Base-by-base conservation (phyloP, 495 filamentous ascomycete genomes). In the Penicillium manginii region DNA sequence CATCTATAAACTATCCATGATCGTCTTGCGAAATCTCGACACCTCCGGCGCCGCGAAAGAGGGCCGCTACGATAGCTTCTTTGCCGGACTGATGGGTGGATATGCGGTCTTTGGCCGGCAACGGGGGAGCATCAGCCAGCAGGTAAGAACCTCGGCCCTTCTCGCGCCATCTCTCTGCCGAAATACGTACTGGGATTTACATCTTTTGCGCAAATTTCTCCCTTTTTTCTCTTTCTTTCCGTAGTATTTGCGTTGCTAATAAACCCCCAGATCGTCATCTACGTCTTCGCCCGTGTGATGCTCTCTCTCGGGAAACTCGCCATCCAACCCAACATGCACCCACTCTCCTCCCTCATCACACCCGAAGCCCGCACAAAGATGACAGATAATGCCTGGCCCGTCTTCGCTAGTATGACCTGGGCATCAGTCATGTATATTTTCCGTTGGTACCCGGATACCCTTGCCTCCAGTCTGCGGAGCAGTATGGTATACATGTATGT, bases 401-500 rank as follows among this genome's bases (percentile, higher is more conserved):
- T 89, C 0, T 99, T 98, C 78, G 94, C 94, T 40, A 87, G 85
- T 57, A 48, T 91, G 53, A 93, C 87, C 64, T 99, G 94, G 94
- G 94, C 87, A 0, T 69, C 81, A 42, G 93, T 99, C 53, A 99
- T 99, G 94, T 94, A 92, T 74, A 73, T 98, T 39, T 99, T 96
- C 80, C 83, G 89, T 58, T 92, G 89, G 86, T 85, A 97, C 77
- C 90, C 93, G 10, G 91, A 94, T 58, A 91, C 87, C 23, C 79
- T 99, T 66, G 93, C 96, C 77, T 83, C 85, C 48, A 96, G 92
- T 73, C 76, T 99, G 78, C 83, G 92, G 72, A 93, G 88, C 75
- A 97, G 93, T 78, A 99, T 99, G 94, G 88, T 86, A 58, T 99
- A 98, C 73, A 96, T 99, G 84, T 98, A 91, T 71, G 86, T 83